Conservation (phyloP, 495 filamentous ascomycete genomes). For the Penicillium steckii region DNA sequence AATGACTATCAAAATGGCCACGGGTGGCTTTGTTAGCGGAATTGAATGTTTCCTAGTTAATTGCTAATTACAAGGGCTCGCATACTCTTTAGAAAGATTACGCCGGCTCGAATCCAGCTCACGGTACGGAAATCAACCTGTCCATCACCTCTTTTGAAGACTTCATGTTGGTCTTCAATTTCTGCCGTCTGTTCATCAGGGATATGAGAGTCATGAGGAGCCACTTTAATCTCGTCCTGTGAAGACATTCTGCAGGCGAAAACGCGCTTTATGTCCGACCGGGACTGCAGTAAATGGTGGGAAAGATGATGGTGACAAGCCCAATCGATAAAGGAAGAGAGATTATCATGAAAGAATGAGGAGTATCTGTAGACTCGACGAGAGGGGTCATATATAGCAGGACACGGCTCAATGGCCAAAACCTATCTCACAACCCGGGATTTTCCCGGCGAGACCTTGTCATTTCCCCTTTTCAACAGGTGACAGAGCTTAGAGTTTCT, state of each 20-base stretch:
- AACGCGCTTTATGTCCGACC: not conserved
- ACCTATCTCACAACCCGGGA: constrained; percentile 11
- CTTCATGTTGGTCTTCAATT: constrained; percentile 36
- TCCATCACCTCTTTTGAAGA: constrained; percentile 51
- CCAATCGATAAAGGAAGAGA: too few relatives aligned
- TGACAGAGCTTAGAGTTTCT: not conserved
- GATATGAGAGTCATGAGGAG: constrained; percentile 2
- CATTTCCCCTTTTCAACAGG: not conserved
- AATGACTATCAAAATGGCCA: constrained; percentile 23
- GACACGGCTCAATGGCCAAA: not conserved
- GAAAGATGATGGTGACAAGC: not conserved
- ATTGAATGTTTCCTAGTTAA: not conserved
- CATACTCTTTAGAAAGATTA: constrained; percentile 55
- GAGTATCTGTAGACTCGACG: too few relatives aligned
- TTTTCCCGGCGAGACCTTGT: constrained; percentile 4
- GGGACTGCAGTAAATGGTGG: not conserved
- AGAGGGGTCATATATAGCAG: constrained; percentile 12
- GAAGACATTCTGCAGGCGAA: constrained; percentile 8
- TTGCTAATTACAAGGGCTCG: not conserved
- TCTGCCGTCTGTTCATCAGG: constrained; percentile 15
- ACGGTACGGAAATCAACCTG: constrained; percentile 57
- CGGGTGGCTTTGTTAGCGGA: not conserved
- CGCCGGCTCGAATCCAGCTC: constrained; percentile 53
- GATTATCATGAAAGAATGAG: too few relatives aligned
- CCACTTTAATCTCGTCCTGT: constrained; percentile 21